A percentile compares a stretch with the other conserved stretches of the same genome.
phyloP scores from a whole-genome alignment of 164 flowering plant genomes.

The Vitis cinerea region DNA sequence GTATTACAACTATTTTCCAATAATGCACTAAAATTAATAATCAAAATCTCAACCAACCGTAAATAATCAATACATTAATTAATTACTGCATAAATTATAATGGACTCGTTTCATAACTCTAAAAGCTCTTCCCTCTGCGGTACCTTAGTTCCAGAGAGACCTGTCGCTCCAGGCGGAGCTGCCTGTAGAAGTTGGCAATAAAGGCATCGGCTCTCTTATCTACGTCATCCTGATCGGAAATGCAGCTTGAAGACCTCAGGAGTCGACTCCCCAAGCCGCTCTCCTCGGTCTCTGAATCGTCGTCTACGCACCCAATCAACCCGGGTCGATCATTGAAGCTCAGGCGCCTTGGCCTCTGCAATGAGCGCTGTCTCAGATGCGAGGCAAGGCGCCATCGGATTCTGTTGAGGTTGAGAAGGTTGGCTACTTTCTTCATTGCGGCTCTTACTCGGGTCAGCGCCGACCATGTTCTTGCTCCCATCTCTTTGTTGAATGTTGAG shows the following conservation, averaged over 20 bases:
- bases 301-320: slow-evolving; percentile 23
- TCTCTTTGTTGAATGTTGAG: too few relatives aligned
- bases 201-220: slow-evolving; percentile 57
- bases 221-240: slow-evolving; percentile 39
- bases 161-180: slow-evolving; percentile 49
- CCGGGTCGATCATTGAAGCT: slow-evolving; percentile 41
- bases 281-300: neutral
- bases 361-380: slow-evolving; percentile 4
- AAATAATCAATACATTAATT: too few relatives aligned
- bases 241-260: slow-evolving; percentile 33
- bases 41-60: too few relatives aligned
- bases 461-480: too few relatives aligned
- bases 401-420: slow-evolving; percentile 24
- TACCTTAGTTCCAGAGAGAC: slow-evolving; percentile 36
- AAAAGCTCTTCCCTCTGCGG: slow-evolving; percentile 4
- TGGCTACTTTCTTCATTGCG: slow-evolving; percentile 39
- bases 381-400: slow-evolving; percentile 27
- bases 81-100: too few relatives aligned
- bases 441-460: too few relatives aligned
- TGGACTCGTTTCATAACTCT: too few relatives aligned
- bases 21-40: too few relatives aligned
- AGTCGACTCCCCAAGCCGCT: slow-evolving; percentile 12
- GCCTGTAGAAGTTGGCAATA: slow-evolving; percentile 47
- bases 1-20: too few relatives aligned
- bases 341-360: neutral